A percentile compares a stretch with the other conserved stretches of the same genome.
phyloP scores from a whole-genome alignment of 176 grass and related monocot species.

The Triticum monococcum region DNA sequence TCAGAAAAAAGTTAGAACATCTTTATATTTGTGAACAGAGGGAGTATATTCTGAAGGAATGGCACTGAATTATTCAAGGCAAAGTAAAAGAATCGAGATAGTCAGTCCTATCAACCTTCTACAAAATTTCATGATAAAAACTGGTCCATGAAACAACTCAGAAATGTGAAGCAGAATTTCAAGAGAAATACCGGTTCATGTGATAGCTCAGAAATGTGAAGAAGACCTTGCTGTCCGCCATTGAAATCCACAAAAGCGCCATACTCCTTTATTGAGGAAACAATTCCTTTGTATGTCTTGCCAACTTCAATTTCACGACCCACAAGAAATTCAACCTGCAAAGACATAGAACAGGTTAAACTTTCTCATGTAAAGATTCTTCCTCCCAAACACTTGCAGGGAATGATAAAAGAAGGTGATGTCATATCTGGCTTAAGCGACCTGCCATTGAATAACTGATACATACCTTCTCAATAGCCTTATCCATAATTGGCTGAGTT shows the following conservation, averaged over 20 bases:
- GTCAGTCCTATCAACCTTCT: slow-evolving; percentile 2
- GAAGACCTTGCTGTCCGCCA: slow-evolving; percentile 93
- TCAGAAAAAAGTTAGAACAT: too few relatives aligned
- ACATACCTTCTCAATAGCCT: slow-evolving; percentile 84
- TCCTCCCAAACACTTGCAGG: not conserved
- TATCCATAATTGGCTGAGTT: slow-evolving; percentile 87
- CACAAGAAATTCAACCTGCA: slow-evolving; percentile 87
- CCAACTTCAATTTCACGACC: slow-evolving; percentile 91
- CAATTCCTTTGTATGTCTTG: slow-evolving; percentile 71
- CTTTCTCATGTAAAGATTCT: not conserved
- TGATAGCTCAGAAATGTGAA: slow-evolving; percentile 96
- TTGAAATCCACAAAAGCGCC: slow-evolving; percentile 98
- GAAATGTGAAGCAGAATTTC: slow-evolving; percentile 72
- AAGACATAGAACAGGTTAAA: not conserved
- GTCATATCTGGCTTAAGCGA: slow-evolving; percentile 22
- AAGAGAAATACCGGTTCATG: slow-evolving; percentile 79
- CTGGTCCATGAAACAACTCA: slow-evolving; percentile 76
- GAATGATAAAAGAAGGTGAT: not conserved
- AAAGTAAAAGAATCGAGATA: not conserved
- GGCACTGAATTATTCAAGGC: not conserved
- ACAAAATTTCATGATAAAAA: slow-evolving; percentile 42
- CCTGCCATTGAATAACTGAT: slow-evolving; percentile 3
- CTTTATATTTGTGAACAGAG: too few relatives aligned
- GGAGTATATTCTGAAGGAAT: not conserved
- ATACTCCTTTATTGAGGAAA: slow-evolving; percentile 92